These are phyloP conservation scores for Caloboletus firmus DNA, from an alignment of 1,284 basidiomycete species.

Conservation along the genomic window DNA sequence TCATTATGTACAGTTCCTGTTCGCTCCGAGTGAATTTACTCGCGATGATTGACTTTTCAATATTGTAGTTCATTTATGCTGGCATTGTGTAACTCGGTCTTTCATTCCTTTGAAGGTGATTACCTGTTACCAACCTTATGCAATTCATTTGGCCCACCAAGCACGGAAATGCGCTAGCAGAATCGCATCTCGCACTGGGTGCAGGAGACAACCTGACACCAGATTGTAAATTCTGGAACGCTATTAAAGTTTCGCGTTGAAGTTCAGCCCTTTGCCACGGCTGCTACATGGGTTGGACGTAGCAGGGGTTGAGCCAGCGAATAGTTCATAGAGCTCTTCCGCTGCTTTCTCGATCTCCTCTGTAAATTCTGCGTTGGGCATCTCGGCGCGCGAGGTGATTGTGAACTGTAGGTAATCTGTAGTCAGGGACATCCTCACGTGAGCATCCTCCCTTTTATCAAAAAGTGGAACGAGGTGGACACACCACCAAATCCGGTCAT, in stretches of 20 bases:
- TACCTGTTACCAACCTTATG: background rate
- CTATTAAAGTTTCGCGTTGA: constrained; percentile 20
- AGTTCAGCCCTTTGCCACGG: background rate
- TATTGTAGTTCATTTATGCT: background rate
- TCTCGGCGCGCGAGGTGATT: constrained; percentile 72
- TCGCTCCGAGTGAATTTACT: background rate
- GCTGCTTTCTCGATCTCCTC: constrained; percentile 67
- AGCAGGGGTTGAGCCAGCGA: constrained; percentile 24
- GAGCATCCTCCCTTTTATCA: background rate
- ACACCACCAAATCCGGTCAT: constrained; percentile 71
- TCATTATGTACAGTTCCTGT: constrained; percentile 3
- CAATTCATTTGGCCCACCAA: background rate
- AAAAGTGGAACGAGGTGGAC: constrained; percentile 14
- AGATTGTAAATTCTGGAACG: background rate
- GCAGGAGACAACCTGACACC: background rate
- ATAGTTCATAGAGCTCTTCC: constrained; percentile 60
- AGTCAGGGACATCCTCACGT: background rate
- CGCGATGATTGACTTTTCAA: background rate
- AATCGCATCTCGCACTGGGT: background rate
- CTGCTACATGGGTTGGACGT: background rate
- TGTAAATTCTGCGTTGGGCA: constrained; percentile 70
- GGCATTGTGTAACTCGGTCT: background rate
- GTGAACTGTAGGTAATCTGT: constrained; percentile 78
- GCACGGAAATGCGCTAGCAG: background rate
- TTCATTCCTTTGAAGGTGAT: background rate